Percentiles rank a stretch among this genome's conserved stretches.
These are phyloP conservation scores for Aspergillus funiculosus DNA, from an alignment of 495 filamentous ascomycete genomes.

Conservation along the genomic window DNA sequence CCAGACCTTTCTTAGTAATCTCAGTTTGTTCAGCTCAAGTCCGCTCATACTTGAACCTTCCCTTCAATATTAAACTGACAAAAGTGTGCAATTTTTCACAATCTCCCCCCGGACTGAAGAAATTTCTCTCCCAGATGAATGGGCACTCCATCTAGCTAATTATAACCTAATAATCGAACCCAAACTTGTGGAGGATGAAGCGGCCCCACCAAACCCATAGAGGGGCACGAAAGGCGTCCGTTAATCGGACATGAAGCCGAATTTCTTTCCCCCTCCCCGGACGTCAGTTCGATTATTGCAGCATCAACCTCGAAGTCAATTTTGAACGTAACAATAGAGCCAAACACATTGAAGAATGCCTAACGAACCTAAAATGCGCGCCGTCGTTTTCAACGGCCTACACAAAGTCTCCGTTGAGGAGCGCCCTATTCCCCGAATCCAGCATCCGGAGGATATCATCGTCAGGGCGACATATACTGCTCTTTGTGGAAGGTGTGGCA, in stretches of 20 bases:
- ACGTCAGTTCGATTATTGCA: background rate
- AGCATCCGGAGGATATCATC: conserved; percentile 69
- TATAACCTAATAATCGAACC: no score
- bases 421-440: conserved; percentile 50
- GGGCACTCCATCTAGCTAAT: no score
- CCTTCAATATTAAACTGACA: background rate
- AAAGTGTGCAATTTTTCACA: no score
- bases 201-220: conserved; percentile 9
- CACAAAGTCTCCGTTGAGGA: conserved; percentile 46
- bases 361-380: conserved; percentile 35
- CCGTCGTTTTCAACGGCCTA: conserved; percentile 47
- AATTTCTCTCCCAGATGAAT: no score
- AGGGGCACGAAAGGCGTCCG: conserved; percentile 3
- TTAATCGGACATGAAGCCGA: conserved; percentile 15
- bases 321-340: background rate
- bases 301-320: background rate
- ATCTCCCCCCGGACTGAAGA: no score
- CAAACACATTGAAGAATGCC: conserved; percentile 6
- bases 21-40: background rate
- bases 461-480: conserved; percentile 82
- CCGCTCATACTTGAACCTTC: background rate
- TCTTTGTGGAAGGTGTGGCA: conserved; percentile 78
- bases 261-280: background rate
- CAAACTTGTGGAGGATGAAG: no score
- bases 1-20: background rate